Percentiles rank a stretch among this genome's conserved stretches.
phyloP scores from a whole-genome alignment of 2,329 filamentous ascomycete species.

The Ceratocystiopsis minuta region DNA sequence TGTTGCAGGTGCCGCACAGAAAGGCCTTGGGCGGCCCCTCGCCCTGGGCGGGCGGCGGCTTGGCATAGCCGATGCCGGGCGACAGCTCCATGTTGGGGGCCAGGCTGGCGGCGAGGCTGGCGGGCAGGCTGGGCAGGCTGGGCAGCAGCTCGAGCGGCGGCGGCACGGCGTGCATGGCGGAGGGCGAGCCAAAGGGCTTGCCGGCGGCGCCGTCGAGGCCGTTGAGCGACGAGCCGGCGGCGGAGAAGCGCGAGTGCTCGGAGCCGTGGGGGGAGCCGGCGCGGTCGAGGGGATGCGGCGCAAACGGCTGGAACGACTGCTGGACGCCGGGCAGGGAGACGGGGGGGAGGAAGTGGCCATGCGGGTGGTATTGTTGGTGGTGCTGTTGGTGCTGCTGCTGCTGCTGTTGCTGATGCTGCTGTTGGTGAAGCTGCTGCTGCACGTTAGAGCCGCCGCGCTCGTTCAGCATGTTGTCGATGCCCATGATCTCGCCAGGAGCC shows the following conservation, averaged over 20 bases:
- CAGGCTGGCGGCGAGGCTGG: not conserved
- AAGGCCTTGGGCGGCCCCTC: conserved; percentile 42
- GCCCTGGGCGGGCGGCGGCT: conserved; percentile 7
- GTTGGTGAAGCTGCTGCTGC: conserved; percentile 11
- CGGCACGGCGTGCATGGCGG: conserved; percentile 22
- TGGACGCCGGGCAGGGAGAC: conserved; percentile 9
- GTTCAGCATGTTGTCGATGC: conserved; percentile 34
- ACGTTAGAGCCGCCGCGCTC: conserved; percentile 23
- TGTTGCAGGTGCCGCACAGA: conserved; percentile 74
- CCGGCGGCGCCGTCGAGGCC: conserved; percentile 19
- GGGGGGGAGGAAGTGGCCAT: conserved; percentile 6
- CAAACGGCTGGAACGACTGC: conserved; percentile 8
- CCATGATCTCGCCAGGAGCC: conserved; percentile 31
- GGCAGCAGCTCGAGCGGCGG: conserved; percentile 27
- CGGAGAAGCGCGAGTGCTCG: conserved; percentile 39
- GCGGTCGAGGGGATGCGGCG: conserved; percentile 27
- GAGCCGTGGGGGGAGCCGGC: conserved; percentile 41
- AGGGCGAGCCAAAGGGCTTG: conserved; percentile 34
- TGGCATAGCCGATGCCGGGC: conserved; percentile 12
- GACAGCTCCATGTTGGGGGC: conserved; percentile 5
- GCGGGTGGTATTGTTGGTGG: conserved; percentile 1
- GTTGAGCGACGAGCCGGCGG: conserved; percentile 21
- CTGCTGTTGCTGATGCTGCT: not conserved
- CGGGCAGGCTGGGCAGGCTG: conserved; percentile 16
- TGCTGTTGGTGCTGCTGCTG: not conserved